Conservation (phyloP, 441 rosid species). For the Syzygium malaccense region DNA sequence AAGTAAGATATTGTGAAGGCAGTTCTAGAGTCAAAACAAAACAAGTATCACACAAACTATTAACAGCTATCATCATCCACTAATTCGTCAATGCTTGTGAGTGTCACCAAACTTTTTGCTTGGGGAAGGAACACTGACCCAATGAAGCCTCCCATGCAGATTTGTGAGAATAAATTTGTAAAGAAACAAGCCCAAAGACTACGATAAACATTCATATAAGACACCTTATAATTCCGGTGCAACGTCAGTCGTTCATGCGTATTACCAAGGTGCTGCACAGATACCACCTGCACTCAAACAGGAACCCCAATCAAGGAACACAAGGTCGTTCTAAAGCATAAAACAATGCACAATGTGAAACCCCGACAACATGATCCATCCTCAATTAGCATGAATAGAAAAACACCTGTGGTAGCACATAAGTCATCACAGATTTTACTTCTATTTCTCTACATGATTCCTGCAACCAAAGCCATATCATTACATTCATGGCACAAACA, state of each 20-base stretch:
- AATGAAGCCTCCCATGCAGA: background rate
- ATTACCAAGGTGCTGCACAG: conserved; percentile 16
- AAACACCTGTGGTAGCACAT: conserved; percentile 83
- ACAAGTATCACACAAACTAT: background rate
- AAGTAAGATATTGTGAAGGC: background rate
- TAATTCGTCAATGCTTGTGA: background rate
- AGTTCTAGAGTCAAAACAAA: background rate
- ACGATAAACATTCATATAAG: background rate
- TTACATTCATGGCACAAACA: background rate
- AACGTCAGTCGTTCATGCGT: too few species aligned
- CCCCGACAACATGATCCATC: conserved; percentile 2
- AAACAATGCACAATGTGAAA: background rate
- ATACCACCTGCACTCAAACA: conserved; percentile 48
- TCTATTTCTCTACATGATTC: conserved; percentile 67
- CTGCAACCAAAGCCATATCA: conserved; percentile 31
- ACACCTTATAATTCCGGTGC: conserved; percentile 56
- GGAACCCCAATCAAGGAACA: background rate
- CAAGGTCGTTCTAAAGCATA: background rate
- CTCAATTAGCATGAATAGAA: conserved; percentile 17
- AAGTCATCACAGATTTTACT: conserved; percentile 53
- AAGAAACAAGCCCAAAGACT: background rate
- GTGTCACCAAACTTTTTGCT: background rate
- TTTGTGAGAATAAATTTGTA: too few species aligned
- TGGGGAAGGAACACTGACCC: background rate
- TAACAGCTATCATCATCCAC: too few species aligned